phyloP scores from a whole-genome alignment of 106 monocot genomes.

The Iris macrosiphon region DNA sequence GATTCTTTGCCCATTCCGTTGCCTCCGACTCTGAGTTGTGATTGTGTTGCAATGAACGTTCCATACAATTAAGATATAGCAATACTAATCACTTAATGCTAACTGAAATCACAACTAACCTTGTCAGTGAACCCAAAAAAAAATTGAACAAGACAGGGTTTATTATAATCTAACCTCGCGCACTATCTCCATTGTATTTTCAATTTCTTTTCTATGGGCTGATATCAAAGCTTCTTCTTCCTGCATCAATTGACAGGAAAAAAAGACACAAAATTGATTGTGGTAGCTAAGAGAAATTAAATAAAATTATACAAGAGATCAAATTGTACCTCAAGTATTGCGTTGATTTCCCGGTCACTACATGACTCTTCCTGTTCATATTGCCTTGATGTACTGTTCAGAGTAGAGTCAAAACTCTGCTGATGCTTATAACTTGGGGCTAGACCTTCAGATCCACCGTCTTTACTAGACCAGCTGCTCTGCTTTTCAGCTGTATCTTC shows the following conservation, averaged over 20 bases:
- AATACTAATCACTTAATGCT: no score
- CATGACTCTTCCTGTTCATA: slow-evolving; percentile 22
- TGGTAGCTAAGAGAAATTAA: not conserved
- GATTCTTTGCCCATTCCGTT: no score
- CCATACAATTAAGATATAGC: no score
- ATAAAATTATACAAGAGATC: not conserved
- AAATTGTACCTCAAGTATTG: slow-evolving; percentile 52
- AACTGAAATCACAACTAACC: no score
- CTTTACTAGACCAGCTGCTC: slow-evolving; percentile 33
- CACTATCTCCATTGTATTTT: slow-evolving; percentile 90
- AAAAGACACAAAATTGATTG: not conserved
- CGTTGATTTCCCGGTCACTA: slow-evolving; percentile 34
- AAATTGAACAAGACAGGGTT: no score
- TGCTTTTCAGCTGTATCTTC: slow-evolving; percentile 66
- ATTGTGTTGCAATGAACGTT: no score
- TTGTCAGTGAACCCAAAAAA: no score
- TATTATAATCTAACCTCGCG: slow-evolving; percentile 60
- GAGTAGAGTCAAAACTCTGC: slow-evolving; percentile 11
- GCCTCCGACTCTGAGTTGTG: no score
- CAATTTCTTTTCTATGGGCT: slow-evolving; percentile 89
- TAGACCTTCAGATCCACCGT: slow-evolving; percentile 22
- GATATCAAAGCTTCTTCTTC: slow-evolving; percentile 76
- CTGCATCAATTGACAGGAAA: slow-evolving; percentile 10
- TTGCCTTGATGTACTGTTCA: slow-evolving; percentile 9
- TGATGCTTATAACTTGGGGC: slow-evolving; percentile 19